Percentiles rank a stretch among this genome's conserved stretches.
These are phyloP conservation scores for Geotrichum reessii DNA, from an alignment of 1,139 yeast species.

Conservation along the genomic window DNA sequence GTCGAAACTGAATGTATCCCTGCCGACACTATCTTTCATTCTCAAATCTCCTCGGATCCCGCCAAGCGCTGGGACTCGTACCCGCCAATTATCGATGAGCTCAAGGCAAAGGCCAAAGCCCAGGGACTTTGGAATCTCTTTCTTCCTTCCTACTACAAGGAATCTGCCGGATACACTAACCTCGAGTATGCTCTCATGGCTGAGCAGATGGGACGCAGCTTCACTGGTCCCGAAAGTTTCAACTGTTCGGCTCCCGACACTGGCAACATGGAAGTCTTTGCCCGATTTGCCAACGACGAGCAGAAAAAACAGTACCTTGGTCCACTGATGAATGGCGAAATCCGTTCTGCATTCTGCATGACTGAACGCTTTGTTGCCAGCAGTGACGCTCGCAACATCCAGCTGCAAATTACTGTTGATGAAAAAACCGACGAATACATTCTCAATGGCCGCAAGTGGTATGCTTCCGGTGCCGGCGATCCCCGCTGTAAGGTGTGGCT, in stretches of 20 bases:
- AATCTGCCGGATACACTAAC: conserved; percentile 61
- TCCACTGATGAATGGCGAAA: conserved; percentile 55
- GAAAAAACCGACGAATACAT: conserved; percentile 45
- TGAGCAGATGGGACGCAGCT: conserved; percentile 55
- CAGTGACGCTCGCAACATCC: conserved; percentile 62
- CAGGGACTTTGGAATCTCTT: conserved; percentile 65
- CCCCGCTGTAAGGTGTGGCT: conserved; percentile 56
- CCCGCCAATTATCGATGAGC: conserved; percentile 49
- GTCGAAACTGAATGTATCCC: conserved; percentile 59
- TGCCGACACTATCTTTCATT: conserved; percentile 48
- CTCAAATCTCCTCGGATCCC: conserved; percentile 38
- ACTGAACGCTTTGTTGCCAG: conserved; percentile 64
- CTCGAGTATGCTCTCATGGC: conserved; percentile 70
- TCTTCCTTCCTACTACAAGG: conserved; percentile 50
- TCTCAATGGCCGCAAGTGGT: conserved; percentile 66
- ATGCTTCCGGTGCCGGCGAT: conserved; percentile 73
- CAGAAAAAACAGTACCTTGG: conserved; percentile 52
- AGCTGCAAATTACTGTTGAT: conserved; percentile 45
- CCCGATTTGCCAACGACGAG: conserved; percentile 49
- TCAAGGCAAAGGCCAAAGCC: conserved; percentile 51
- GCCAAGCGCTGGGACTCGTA: conserved; percentile 45
- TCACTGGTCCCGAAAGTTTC: conserved; percentile 57
- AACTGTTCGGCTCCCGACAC: conserved; percentile 67
- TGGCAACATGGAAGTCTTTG: conserved; percentile 69
- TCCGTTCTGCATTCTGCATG: conserved; percentile 65